Conservation (phyloP, 2,329 filamentous ascomycete species). For the Arachnomyces sp. region DNA sequence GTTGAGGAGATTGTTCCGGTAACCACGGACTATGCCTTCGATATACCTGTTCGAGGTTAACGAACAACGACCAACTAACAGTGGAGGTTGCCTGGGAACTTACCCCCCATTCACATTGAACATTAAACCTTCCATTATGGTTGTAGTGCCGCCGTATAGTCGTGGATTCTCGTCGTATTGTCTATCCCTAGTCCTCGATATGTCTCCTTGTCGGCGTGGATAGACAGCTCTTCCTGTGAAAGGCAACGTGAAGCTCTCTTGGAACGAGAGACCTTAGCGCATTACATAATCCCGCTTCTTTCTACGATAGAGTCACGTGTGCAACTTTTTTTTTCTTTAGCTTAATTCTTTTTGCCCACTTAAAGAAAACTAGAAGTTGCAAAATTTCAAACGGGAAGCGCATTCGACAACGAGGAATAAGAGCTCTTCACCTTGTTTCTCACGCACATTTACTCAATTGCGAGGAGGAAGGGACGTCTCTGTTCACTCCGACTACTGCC, state of each 20-base stretch:
- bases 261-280: too few species aligned
- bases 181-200: too few species aligned
- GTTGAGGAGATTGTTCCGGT: constrained; percentile 87
- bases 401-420: constrained; percentile 11
- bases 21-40: constrained; percentile 94
- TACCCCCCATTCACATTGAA: constrained; percentile 94
- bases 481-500: too few species aligned
- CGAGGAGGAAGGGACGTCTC: too few species aligned
- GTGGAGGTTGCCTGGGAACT: constrained; percentile 19
- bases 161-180: background rate
- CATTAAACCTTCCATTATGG: constrained; percentile 76
- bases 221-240: too few species aligned
- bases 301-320: too few species aligned
- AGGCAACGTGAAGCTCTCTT: too few species aligned
- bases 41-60: constrained; percentile 59
- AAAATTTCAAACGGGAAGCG: constrained; percentile 27
- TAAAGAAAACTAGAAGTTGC: constrained; percentile 22
- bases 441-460: too few species aligned
- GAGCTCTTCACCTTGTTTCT: constrained; percentile 24
- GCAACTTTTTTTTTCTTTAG: too few species aligned
- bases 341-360: constrained; percentile 25
- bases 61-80: background rate
- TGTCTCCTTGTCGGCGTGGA: too few species aligned
- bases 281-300: too few species aligned
- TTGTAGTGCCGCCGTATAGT: constrained; percentile 4